phyloP scores from a whole-genome alignment of 768 basidiomycete species.

The Amanita pseudoporphyria region DNA sequence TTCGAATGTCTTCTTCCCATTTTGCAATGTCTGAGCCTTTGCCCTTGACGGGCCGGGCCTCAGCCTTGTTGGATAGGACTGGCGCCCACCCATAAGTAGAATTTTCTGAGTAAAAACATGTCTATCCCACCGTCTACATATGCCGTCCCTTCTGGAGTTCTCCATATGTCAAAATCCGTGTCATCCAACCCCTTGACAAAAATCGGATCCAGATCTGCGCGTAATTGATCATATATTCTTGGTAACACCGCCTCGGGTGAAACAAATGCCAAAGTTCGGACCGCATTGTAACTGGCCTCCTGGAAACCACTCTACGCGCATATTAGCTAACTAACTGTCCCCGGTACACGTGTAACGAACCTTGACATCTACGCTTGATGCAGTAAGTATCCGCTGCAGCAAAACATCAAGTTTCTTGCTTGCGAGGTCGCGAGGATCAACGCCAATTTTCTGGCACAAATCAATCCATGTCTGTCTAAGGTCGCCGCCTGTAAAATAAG shows the following conservation, averaged over 20 bases:
- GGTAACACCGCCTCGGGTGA: slow-evolving; percentile 62
- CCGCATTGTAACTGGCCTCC: slow-evolving; percentile 65
- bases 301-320: slow-evolving; percentile 33
- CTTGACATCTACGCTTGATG: slow-evolving; percentile 35
- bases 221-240: slow-evolving; percentile 57
- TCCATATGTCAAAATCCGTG: slow-evolving; percentile 77
- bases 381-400: slow-evolving; percentile 38
- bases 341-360: slow-evolving; percentile 20
- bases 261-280: slow-evolving; percentile 74
- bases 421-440: slow-evolving; percentile 60
- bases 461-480: slow-evolving; percentile 75
- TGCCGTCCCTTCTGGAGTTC: slow-evolving; percentile 70
- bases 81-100: neutral
- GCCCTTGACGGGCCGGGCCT: slow-evolving; percentile 51
- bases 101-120: slow-evolving; percentile 1
- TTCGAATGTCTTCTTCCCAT: slow-evolving; percentile 94
- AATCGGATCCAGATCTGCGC: slow-evolving; percentile 50
- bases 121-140: slow-evolving; percentile 63
- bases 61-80: slow-evolving; percentile 62
- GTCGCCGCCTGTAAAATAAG: slow-evolving; percentile 26
- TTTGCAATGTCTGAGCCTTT: slow-evolving; percentile 85
- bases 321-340: neutral
- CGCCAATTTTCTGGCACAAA: slow-evolving; percentile 54
- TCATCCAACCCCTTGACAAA: slow-evolving; percentile 57
- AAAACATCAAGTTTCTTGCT: slow-evolving; percentile 38